Base-by-base conservation (phyloP, 192 early-diverging fungal species). In the Entrophospora sp. region DNA sequence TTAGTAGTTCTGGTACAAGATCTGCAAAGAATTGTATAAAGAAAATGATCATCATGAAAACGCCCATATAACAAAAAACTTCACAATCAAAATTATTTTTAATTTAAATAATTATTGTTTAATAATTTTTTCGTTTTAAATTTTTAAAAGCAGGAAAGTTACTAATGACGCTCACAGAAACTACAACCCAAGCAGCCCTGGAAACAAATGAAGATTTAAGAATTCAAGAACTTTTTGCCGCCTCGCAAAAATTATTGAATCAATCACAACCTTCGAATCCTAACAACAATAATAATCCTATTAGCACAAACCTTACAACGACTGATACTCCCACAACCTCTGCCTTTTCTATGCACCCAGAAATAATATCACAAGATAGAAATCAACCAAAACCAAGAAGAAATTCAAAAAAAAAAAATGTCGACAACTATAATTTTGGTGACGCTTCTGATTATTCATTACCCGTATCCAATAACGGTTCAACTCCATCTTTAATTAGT, bases 91-190 rank as follows among this genome's bases (percentile, higher is more conserved):
- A n/a, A n/a, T n/a, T n/a, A n/a, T n/a, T n/a, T n/a, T n/a, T n/a
- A n/a, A n/a, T n/a, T n/a, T n/a, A n/a, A n/a, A n/a, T n/a, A n/a
- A n/a, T n/a, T n/a, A n/a, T n/a, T n/a, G n/a, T n/a, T n/a, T n/a
- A n/a, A n/a, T n/a, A n/a, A n/a, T n/a, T n/a, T n/a, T n/a, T n/a
- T n/a, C n/a, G n/a, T n/a, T n/a, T n/a, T n/a, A n/a, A n/a, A n/a
- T n/a, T n/a, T n/a, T n/a, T n/a, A n/a, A n/a, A n/a, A n/a, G n/a
- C n/a, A n/a, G n/a, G n/a, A n/a, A n/a, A n/a, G n/a, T n/a, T n/a
- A 46, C 45, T 46, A 57, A 57, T 57, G 55, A 57, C 55, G 20
- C 20, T 57, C 36, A 57, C 55, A 0, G 55, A 57, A 36, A n/a
- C n/a, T n/a, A 57, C 55, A 5, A 36, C 55, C 0, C 55, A 57